Percentiles rank a stretch among this genome's conserved stretches.
These are phyloP conservation scores for Brasenia schreberi DNA, from an alignment of 164 flowering plant species.

Conservation along the genomic window DNA sequence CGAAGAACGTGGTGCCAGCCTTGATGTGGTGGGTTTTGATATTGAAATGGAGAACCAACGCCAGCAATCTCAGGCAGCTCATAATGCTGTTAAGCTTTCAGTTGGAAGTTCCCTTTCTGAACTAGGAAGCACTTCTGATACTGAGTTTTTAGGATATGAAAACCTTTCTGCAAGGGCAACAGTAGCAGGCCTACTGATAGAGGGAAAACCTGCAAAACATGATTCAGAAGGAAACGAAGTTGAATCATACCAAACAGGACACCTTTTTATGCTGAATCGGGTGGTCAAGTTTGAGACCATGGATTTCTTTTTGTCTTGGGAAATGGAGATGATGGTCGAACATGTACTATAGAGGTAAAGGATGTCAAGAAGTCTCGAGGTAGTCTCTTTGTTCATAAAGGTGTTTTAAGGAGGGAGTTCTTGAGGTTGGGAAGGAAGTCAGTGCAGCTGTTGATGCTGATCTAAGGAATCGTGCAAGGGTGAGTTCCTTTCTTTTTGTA, in stretches of 20 bases:
- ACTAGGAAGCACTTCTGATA: constrained; percentile 36
- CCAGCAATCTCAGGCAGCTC: constrained; percentile 87
- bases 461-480: constrained; percentile 82
- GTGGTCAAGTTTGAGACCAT: constrained; percentile 87
- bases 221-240: constrained; percentile 76
- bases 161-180: constrained; percentile 57
- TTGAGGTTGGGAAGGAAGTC: constrained; percentile 71
- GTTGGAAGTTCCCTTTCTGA: constrained; percentile 41
- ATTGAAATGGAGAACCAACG: constrained; percentile 85
- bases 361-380: constrained; percentile 79
- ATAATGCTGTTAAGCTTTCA: constrained; percentile 59
- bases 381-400: constrained; percentile 74
- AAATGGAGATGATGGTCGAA: constrained; percentile 19
- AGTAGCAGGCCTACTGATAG: constrained; percentile 62
- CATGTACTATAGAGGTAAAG: constrained; percentile 51
- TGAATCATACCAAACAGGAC: constrained; percentile 64
- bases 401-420: constrained; percentile 53
- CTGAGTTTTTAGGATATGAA: constrained; percentile 83
- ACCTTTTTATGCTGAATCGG: constrained; percentile 96
- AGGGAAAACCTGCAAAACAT: constrained; percentile 49
- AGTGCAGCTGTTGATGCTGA: constrained; percentile 77
- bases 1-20: constrained; percentile 54
- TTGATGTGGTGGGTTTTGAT: constrained; percentile 71
- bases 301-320: constrained; percentile 50
- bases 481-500: constrained; percentile 7